Base-by-base conservation (phyloP, 2,329 filamentous ascomycete species). In the Sporothrix brunneoviolacea region DNA sequence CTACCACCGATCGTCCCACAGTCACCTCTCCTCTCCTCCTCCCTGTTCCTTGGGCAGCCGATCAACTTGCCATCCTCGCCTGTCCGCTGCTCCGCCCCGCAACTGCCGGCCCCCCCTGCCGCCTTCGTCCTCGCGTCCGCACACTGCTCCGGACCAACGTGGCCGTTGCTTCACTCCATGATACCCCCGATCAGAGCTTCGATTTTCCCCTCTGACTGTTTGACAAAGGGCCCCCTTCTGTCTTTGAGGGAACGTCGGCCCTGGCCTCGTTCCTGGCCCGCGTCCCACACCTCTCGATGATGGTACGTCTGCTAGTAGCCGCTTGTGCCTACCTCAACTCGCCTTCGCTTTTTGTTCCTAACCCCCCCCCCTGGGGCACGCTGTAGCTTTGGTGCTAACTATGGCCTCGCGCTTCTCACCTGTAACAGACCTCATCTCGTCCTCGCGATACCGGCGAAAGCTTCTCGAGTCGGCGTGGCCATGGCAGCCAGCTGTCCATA, bases 401-500 rank as follows among this genome's bases (percentile, higher is more conserved):
- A 18, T 35, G 21, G 5, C 19, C 24, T 8, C 24, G 18, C 21
- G n/a, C 18, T 37, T 28, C 12, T n/a, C 33, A 22, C 24, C 19
- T 51, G 33, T 45, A 45, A 30, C 59, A 82, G 78, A 79, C 77
- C 71, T 79, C 78, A 66, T 75, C 75, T 67, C 73, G 74, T 64
- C 72, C 73, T 66, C 74, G 71, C 68, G 72, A 80, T 70, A 69
- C 72, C 65, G 74, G 76, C 65, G 71, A 70, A 62, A 79, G 71
- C 66, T 79, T 80, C 67, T 68, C 75, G 59, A 77, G 67, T 65
- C 76, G 77, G 66, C 78, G 78, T 62, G 77, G 77, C 58, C 78
- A 81, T 66, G 68, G 67, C 54, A 77, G 69, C 62, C 76, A 80
- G 61, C 70, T 81, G 45, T 82, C 79, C 51, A 82, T 95, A 66